These are phyloP conservation scores for Pseudocercospora pini-densiflorae DNA, from an alignment of 2,329 filamentous ascomycete genomes.

Conservation along the genomic window DNA sequence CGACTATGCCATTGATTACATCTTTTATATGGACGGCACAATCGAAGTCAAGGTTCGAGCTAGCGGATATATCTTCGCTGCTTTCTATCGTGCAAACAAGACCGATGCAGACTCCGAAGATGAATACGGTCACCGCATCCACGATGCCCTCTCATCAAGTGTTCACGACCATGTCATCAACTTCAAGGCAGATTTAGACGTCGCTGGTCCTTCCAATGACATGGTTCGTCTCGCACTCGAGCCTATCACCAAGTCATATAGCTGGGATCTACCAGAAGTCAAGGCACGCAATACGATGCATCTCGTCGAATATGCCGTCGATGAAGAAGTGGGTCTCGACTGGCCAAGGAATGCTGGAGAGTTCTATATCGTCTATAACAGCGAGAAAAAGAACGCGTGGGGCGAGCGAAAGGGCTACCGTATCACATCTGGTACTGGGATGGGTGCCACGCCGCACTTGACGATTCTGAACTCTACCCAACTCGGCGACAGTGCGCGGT, in stretches of 20 bases:
- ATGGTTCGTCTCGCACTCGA: slow-evolving; percentile 40
- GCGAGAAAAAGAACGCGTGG: slow-evolving; percentile 46
- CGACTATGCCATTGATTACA: slow-evolving; percentile 57
- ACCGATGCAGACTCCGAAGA: slow-evolving; percentile 38
- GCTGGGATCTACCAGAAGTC: slow-evolving; percentile 37
- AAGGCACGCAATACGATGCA: slow-evolving; percentile 40
- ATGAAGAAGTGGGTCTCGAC: slow-evolving; percentile 37
- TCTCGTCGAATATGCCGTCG: slow-evolving; percentile 33
- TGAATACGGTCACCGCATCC: slow-evolving; percentile 46
- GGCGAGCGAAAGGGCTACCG: slow-evolving; percentile 50
- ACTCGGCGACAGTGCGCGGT: slow-evolving; percentile 52
- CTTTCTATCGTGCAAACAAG: slow-evolving; percentile 52
- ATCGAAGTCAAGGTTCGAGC: slow-evolving; percentile 58
- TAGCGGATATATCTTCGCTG: slow-evolving; percentile 59
- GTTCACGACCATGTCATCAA: slow-evolving; percentile 47
- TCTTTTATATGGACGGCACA: slow-evolving; percentile 58
- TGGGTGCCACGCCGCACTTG: slow-evolving; percentile 48
- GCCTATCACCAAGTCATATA: slow-evolving; percentile 35
- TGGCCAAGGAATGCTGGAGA: slow-evolving; percentile 45
- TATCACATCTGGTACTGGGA: slow-evolving; percentile 43
- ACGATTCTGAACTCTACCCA: slow-evolving; percentile 56
- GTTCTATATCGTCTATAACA: slow-evolving; percentile 48
- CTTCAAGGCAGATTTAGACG: slow-evolving; percentile 49
- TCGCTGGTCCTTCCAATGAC: slow-evolving; percentile 43
- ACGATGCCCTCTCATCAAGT: slow-evolving; percentile 43